Conservation (phyloP, 2,329 filamentous ascomycete genomes). For the Colletotrichum liaoningense region DNA sequence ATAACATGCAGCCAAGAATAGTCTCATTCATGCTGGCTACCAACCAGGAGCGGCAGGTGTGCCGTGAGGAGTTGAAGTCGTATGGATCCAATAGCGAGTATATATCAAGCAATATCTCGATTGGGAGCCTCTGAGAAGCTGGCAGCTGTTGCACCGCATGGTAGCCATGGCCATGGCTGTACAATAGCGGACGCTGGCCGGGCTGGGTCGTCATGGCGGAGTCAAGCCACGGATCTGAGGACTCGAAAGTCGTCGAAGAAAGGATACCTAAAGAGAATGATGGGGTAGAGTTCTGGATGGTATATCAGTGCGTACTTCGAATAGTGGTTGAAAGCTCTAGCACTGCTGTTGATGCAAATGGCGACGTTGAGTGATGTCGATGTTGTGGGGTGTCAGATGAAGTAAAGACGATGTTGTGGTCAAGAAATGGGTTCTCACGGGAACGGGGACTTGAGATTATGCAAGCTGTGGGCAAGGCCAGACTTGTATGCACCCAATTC, state of each 20-base stretch:
- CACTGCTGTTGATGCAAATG: background rate
- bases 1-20: constrained; percentile 65
- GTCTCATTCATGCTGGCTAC: constrained; percentile 62
- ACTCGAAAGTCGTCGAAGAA: background rate
- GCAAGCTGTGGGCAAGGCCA: too few species aligned
- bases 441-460: background rate
- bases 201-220: background rate
- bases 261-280: background rate
- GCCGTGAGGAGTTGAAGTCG: constrained; percentile 70
- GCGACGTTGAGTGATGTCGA: background rate
- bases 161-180: background rate
- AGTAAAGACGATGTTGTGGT: background rate
- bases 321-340: background rate
- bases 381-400: background rate
- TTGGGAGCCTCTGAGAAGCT: constrained; percentile 43
- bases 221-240: background rate
- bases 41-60: constrained; percentile 71
- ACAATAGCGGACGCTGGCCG: background rate
- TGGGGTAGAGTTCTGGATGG: too few species aligned
- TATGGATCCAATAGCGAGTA: constrained; percentile 46
- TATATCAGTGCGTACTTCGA: background rate
- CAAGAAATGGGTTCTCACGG: background rate
- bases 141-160: background rate
- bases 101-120: constrained; percentile 52
- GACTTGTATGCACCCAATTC: too few species aligned